Conservation (phyloP, 345 rosid species). For the Citrus hindsii region DNA sequence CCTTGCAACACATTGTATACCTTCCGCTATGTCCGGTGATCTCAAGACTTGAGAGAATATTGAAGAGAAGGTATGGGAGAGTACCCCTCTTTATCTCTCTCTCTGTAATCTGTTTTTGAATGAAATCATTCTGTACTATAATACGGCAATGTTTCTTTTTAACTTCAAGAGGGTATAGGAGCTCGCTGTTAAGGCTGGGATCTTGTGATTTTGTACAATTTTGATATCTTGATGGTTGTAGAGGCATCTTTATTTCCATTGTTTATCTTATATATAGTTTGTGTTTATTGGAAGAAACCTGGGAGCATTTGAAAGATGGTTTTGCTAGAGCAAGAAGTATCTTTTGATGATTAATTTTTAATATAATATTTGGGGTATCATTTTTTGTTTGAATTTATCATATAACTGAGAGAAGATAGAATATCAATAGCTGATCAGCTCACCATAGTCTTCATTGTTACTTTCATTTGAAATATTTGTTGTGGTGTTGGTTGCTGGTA, state of each 20-base stretch:
- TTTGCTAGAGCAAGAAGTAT: not conserved
- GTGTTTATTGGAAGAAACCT: not conserved
- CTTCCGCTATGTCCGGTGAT: slow-evolving; percentile 84
- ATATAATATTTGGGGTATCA: not conserved
- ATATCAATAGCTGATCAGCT: no score
- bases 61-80: not conserved
- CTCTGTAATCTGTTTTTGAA: not conserved
- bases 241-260: not conserved
- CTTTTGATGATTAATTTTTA: not conserved
- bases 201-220: not conserved
- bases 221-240: not conserved
- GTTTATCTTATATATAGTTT: not conserved
- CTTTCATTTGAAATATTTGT: no score
- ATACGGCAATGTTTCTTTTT: not conserved
- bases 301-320: not conserved
- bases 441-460: no score
- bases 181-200: not conserved
- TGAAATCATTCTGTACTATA: not conserved
- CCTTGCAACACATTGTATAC: slow-evolving; percentile 79
- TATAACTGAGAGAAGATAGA: no score
- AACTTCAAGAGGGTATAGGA: not conserved
- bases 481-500: no score
- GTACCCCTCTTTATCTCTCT: not conserved
- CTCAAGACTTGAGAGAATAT: slow-evolving; percentile 48
- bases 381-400: not conserved